phyloP scores from a whole-genome alignment of 2,329 filamentous ascomycete genomes.

The Pseudocercospora vitis region DNA sequence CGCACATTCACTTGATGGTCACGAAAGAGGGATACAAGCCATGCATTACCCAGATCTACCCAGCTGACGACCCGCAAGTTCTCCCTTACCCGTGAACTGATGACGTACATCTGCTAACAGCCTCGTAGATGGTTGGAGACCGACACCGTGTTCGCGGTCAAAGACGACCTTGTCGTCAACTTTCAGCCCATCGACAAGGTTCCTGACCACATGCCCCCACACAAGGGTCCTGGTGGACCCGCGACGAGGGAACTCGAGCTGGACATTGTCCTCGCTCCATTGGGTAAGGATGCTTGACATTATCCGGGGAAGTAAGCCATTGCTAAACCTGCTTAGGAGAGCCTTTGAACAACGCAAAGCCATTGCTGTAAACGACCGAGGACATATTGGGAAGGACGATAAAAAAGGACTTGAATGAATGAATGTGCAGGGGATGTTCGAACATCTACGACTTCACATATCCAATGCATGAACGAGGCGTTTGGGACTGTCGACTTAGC shows the following conservation, averaged over 20 bases:
- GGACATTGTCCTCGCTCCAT: conserved; percentile 58
- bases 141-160: conserved; percentile 63
- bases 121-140: conserved; percentile 48
- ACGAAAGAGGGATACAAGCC: conserved; percentile 28
- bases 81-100: not conserved
- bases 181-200: conserved; percentile 55
- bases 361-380: conserved; percentile 14
- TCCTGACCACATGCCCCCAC: conserved; percentile 51
- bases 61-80: conserved; percentile 53
- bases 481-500: not conserved
- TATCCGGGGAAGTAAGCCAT: too few relatives aligned
- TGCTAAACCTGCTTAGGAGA: too few relatives aligned
- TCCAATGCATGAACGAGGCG: not conserved
- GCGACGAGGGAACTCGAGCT: conserved; percentile 56
- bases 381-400: not conserved
- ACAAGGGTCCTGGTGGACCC: conserved; percentile 35
- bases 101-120: not conserved
- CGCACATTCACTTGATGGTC: conserved; percentile 50
- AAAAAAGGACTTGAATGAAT: not conserved
- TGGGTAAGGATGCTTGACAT: too few relatives aligned
- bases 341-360: conserved; percentile 22
- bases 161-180: conserved; percentile 60
- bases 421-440: not conserved
- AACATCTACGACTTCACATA: too few relatives aligned
- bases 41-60: conserved; percentile 57